phyloP scores from a whole-genome alignment of 2,329 filamentous ascomycete species.

The Mycosphaerella sp. region DNA sequence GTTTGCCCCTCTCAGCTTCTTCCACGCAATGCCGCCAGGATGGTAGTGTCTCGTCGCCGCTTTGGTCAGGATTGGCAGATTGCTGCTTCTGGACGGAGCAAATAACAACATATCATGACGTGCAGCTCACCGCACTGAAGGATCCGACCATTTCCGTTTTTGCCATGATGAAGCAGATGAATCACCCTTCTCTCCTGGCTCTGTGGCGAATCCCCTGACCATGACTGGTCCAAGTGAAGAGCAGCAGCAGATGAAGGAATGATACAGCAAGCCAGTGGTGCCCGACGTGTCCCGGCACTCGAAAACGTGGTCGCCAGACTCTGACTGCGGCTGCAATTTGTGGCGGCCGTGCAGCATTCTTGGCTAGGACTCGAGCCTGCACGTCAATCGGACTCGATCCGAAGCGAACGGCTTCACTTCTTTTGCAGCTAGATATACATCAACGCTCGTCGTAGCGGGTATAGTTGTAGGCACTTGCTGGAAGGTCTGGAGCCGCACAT shows the following conservation, averaged over 20 bases:
- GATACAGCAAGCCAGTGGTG: not conserved
- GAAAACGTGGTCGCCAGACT: constrained; percentile 1
- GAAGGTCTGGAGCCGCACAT: constrained; percentile 6
- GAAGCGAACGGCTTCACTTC: not conserved
- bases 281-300: not conserved
- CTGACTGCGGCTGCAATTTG: not conserved
- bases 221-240: too few species aligned
- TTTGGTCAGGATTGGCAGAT: too few species aligned
- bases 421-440: not conserved
- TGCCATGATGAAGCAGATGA: too few species aligned
- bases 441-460: constrained; percentile 1
- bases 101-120: too few species aligned
- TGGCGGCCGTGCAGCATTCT: constrained; percentile 1
- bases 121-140: too few species aligned
- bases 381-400: not conserved
- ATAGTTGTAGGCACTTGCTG: not conserved
- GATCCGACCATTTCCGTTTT: too few species aligned
- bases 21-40: too few species aligned
- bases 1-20: not conserved
- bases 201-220: too few species aligned
- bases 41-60: too few species aligned
- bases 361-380: not conserved
- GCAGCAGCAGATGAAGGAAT: too few species aligned
- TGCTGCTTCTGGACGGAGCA: too few species aligned
- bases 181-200: too few species aligned